Percentiles rank a stretch among this genome's conserved stretches.
Evolutionary conservation across 192 early-diverging fungal species (phyloP).

Genomic region (Lunasporangiospora selenospora): DNA sequence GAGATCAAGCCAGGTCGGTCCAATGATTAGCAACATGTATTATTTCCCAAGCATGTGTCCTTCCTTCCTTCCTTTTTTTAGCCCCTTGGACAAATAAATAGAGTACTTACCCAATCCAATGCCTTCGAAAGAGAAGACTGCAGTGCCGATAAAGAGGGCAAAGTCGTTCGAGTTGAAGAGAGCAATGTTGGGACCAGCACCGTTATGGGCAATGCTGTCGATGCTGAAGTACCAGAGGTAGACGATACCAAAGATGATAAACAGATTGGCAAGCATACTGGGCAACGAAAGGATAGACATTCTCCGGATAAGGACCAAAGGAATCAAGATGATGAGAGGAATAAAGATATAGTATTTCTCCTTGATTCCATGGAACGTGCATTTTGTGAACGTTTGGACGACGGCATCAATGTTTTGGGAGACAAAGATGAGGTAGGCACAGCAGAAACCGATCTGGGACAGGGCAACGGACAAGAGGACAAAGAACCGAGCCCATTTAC

Average conservation of each 20-base stretch:
- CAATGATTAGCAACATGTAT: no score
- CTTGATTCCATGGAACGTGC: conserved; percentile 52
- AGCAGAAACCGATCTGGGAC: conserved; percentile 86
- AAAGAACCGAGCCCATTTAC: conserved; percentile 37
- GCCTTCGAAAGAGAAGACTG: conserved; percentile 60
- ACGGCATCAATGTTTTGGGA: conserved; percentile 81
- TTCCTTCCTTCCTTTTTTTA: no score
- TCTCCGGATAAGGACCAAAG: conserved; percentile 70
- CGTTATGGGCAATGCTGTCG: conserved; percentile 49
- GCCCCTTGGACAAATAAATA: no score
- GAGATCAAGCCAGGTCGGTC: no score
- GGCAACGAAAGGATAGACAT: conserved; percentile 62
- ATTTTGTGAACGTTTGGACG: conserved; percentile 74
- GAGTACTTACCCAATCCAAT: conserved; percentile 38
- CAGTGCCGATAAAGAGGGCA: conserved; percentile 76
- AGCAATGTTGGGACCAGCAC: conserved; percentile 51
- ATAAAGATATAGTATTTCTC: conserved; percentile 78
- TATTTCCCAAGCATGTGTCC: no score
- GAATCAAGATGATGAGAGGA: conserved; percentile 76
- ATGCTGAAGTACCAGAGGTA: conserved; percentile 68
- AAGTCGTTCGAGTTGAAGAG: conserved; percentile 67
- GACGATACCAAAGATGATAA: conserved; percentile 76
- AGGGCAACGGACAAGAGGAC: conserved; percentile 64
- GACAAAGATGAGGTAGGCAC: conserved; percentile 90
- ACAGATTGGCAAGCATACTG: conserved; percentile 75